Base-by-base conservation (phyloP, 2,329 filamentous ascomycete genomes). In the Cercospora beticola region DNA sequence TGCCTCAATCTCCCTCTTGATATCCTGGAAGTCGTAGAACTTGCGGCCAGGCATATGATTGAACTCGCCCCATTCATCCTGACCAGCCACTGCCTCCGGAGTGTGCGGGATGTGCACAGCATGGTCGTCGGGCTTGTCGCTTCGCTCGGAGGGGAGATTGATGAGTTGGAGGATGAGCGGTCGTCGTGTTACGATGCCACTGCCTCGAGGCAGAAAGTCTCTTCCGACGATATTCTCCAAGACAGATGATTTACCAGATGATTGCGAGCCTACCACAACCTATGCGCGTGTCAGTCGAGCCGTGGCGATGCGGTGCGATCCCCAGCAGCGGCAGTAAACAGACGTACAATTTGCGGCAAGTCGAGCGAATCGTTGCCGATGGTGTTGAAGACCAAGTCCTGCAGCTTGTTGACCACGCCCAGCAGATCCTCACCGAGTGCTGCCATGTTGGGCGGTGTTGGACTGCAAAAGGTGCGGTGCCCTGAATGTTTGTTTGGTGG, bases 371-470 rank as follows among this genome's bases (percentile, higher is more conserved):
- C 95, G 85, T 94, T 98, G 82, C 95, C 95, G 81, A 99, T 99
- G 75, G 95, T 99, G 84, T 99, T 99, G 86, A 99, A 99, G 78
- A 99, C 95, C 78, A 99, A 84, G 82, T 98, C 95, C 83, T 99
- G 95, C 78, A 99, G 87, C 86, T 97, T 97, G 86, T 99, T 99
- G 84, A 99, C 95, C 73, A 93, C 96, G 76, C 88, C 89, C 80
- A 99, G 88, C 82, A 99, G 86, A 83, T 99, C 94, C 82, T 99
- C 95, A 79, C 95, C 94, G 77, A 99, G 89, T 78, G 94, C 89
- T 79, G 95, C 92, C 95, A 98, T 99, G 16, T 56, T 66, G 40
- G 60, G 46, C 54, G 54, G 49, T 63, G 67, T 57, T 60, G 67
- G 31, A 54, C 64, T 56, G 49, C n/a, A 52, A 23, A 23, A 43